Percentiles rank a stretch among this genome's conserved stretches.
phyloP scores from a whole-genome alignment of 2,329 filamentous ascomycete genomes.

The Trichothecium roseum region DNA sequence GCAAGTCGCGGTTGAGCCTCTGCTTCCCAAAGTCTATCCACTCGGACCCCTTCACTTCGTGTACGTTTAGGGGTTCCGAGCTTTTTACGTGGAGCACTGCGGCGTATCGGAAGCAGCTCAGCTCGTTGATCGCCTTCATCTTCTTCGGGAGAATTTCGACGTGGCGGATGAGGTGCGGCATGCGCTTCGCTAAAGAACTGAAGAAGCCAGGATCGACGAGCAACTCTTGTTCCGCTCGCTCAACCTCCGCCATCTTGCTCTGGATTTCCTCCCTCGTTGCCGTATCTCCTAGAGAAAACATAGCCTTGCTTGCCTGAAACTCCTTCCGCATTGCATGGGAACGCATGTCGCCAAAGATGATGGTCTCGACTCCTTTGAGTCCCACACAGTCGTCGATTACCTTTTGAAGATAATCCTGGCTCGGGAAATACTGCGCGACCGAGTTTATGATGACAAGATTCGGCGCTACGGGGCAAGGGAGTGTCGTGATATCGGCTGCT shows the following conservation, averaged over 20 bases:
- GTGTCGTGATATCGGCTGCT: conserved; percentile 8
- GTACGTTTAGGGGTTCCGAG: not conserved
- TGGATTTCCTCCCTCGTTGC: conserved; percentile 4
- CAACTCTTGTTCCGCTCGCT: conserved; percentile 9
- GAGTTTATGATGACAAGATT: conserved; percentile 8
- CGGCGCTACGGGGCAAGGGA: conserved; percentile 4
- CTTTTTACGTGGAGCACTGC: conserved; percentile 10
- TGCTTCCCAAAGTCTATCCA: conserved; percentile 12
- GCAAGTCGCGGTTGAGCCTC: conserved; percentile 5
- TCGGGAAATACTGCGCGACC: conserved; percentile 10
- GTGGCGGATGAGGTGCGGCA: conserved; percentile 10
- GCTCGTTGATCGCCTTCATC: conserved; percentile 15
- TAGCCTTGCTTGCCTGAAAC: conserved; percentile 7
- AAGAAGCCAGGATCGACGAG: conserved; percentile 16
- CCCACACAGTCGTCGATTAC: conserved; percentile 3
- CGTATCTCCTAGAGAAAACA: conserved; percentile 1
- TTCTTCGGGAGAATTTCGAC: conserved; percentile 15
- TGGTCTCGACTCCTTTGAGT: conserved; percentile 2
- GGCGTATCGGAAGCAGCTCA: conserved; percentile 14
- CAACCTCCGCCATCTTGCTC: conserved; percentile 7
- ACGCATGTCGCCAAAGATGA: conserved; percentile 13
- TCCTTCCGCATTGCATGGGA: conserved; percentile 8
- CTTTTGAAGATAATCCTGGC: conserved; percentile 4
- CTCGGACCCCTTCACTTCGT: not conserved
- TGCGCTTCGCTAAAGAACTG: conserved; percentile 5